phyloP scores from a whole-genome alignment of 2,329 filamentous ascomycete genomes.

The Arachnomyces sp. region DNA sequence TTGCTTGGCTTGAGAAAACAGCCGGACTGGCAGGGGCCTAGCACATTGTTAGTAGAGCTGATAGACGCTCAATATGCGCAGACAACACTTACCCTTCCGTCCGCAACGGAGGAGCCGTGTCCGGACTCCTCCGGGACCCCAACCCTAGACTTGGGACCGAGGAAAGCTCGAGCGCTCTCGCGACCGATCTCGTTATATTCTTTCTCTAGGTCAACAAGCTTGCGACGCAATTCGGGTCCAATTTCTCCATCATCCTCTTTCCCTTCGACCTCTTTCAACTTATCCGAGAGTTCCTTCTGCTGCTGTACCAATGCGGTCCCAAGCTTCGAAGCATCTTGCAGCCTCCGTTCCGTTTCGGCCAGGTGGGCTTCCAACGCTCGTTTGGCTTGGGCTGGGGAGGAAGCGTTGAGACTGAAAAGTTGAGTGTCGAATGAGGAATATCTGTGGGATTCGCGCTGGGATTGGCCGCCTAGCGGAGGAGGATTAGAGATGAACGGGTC shows the following conservation, averaged over 20 bases:
- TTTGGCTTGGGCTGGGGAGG: conserved; percentile 79
- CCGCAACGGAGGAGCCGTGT: conserved; percentile 36
- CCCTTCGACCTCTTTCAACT: conserved; percentile 75
- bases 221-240: conserved; percentile 70
- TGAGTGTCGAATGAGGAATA: conserved; percentile 78
- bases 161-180: conserved; percentile 79
- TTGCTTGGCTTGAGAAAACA: conserved; percentile 75
- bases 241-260: conserved; percentile 69
- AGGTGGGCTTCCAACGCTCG: conserved; percentile 85
- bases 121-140: conserved; percentile 56
- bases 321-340: conserved; percentile 83
- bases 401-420: conserved; percentile 67
- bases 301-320: conserved; percentile 83
- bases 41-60: conserved; percentile 6
- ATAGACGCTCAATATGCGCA: not conserved
- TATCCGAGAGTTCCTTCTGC: conserved; percentile 71
- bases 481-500: conserved; percentile 53
- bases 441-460: conserved; percentile 47
- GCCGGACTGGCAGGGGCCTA: conserved; percentile 64
- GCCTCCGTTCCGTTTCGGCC: conserved; percentile 79
- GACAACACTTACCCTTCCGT: conserved; percentile 36
- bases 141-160: conserved; percentile 70
- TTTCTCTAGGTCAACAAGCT: conserved; percentile 77
- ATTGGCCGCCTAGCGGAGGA: conserved; percentile 35
- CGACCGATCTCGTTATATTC: conserved; percentile 91